These are phyloP conservation scores for Yarrowia sp. DNA, from an alignment of 805 yeast species.

Conservation along the genomic window DNA sequence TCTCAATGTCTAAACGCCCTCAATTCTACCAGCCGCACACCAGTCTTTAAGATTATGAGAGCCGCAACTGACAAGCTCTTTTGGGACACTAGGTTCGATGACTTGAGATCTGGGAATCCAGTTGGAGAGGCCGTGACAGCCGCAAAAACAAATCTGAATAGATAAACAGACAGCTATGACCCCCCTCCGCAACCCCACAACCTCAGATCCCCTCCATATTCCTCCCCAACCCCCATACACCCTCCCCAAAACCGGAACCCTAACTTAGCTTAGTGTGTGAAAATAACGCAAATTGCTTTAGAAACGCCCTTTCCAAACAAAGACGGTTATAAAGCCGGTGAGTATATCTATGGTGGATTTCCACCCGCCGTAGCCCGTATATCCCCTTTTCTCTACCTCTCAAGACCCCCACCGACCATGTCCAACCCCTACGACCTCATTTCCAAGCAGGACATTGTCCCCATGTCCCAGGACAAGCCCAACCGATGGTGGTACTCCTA, in stretches of 20 bases:
- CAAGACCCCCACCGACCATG: slow-evolving; percentile 1
- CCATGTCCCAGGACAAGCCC: slow-evolving; percentile 17
- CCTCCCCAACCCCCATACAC: not conserved
- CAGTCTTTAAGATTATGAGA: slow-evolving; percentile 2
- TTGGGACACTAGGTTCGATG: slow-evolving; percentile 35
- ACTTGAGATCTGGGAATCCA: not conserved
- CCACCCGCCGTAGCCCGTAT: not conserved
- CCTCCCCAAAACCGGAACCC: not conserved
- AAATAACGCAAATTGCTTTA: slow-evolving; percentile 37
- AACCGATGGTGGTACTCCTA: slow-evolving; percentile 27
- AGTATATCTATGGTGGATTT: slow-evolving; percentile 7
- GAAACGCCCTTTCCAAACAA: slow-evolving; percentile 30
- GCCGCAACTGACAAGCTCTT: slow-evolving; percentile 19
- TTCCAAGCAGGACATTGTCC: slow-evolving; percentile 29
- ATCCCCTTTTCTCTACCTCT: not conserved
- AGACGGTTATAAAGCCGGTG: slow-evolving; percentile 21
- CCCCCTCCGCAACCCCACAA: no score
- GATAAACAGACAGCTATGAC: no score
- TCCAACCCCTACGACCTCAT: slow-evolving; percentile 31
- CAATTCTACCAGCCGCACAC: slow-evolving; percentile 25
- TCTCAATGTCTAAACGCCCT: slow-evolving; percentile 10
- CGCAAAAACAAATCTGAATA: no score
- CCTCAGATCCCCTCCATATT: no score
- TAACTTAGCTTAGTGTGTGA: slow-evolving; percentile 17
- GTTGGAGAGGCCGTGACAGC: not conserved